Percentiles rank a stretch among this genome's conserved stretches.
phyloP scores from a whole-genome alignment of 2,329 filamentous ascomycete species.

The Aspergillus alliaceus region DNA sequence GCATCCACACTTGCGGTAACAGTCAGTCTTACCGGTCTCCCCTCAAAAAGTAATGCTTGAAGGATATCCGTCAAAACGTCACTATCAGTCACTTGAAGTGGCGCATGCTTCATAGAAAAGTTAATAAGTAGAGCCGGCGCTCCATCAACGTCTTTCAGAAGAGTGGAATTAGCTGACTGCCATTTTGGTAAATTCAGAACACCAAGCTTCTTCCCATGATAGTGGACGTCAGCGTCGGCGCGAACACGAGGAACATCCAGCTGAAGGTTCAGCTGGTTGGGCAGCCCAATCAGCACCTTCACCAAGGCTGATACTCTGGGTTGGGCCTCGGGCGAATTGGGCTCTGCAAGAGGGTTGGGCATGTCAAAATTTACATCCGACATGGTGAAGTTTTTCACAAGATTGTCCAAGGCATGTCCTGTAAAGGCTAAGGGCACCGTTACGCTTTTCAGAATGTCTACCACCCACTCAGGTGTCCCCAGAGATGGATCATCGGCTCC shows the following conservation, averaged over 20 bases:
- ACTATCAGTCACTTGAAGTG: slow-evolving; percentile 77
- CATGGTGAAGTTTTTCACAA: slow-evolving; percentile 86
- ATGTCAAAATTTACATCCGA: slow-evolving; percentile 82
- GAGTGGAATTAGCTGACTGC: slow-evolving; percentile 81
- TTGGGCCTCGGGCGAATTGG: slow-evolving; percentile 68
- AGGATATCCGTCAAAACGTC: slow-evolving; percentile 78
- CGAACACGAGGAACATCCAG: slow-evolving; percentile 75
- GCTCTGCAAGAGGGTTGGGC: slow-evolving; percentile 76
- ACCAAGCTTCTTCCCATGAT: slow-evolving; percentile 75
- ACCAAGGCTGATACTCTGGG: slow-evolving; percentile 83
- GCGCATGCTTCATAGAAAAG: slow-evolving; percentile 74
- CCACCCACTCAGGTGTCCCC: slow-evolving; percentile 78
- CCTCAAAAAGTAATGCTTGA: slow-evolving; percentile 76
- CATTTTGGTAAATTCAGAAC: slow-evolving; percentile 76
- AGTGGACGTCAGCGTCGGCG: slow-evolving; percentile 78
- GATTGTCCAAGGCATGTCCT: slow-evolving; percentile 74
- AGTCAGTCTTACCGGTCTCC: slow-evolving; percentile 66
- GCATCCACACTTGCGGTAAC: slow-evolving; percentile 82
- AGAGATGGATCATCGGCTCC: slow-evolving; percentile 68
- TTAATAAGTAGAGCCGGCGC: slow-evolving; percentile 69
- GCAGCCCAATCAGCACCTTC: slow-evolving; percentile 73
- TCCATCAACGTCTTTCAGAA: slow-evolving; percentile 59
- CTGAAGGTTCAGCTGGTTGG: slow-evolving; percentile 82
- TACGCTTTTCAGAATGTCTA: slow-evolving; percentile 75
- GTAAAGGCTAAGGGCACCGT: slow-evolving; percentile 83